Evolutionary conservation across 306 rosid genomes (phyloP).

Genomic region (Neltuma alba): DNA sequence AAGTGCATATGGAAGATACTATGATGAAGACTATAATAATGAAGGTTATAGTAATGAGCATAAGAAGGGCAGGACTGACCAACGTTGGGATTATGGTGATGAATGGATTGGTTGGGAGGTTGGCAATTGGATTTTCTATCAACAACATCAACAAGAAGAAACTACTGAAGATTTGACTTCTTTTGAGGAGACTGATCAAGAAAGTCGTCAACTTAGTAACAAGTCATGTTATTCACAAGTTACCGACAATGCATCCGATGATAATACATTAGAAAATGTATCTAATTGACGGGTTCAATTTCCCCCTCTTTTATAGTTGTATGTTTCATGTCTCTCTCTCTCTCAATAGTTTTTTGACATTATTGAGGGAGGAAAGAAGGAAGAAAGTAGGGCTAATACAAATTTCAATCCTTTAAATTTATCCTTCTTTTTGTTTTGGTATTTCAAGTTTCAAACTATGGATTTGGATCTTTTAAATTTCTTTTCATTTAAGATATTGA

Average conservation of each 20-base stretch:
- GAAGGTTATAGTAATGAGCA: neutral
- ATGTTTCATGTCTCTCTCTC: neutral
- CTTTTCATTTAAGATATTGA: too few relatives aligned
- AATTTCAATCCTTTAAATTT: too few relatives aligned
- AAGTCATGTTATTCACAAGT: neutral
- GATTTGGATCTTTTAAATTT: too few relatives aligned
- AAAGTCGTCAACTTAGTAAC: neutral
- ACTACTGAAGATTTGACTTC: neutral
- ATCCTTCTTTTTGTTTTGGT: too few relatives aligned
- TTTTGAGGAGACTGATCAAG: neutral
- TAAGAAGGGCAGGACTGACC: neutral
- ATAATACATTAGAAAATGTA: neutral
- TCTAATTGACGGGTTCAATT: too few relatives aligned
- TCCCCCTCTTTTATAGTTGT: neutral
- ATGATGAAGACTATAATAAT: neutral
- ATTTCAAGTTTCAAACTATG: too few relatives aligned
- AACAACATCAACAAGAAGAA: neutral
- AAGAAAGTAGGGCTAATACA: too few relatives aligned
- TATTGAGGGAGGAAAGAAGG: neutral
- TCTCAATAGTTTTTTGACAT: too few relatives aligned
- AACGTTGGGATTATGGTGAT: neutral
- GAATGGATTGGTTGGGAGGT: slow-evolving; percentile 1
- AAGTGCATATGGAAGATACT: neutral
- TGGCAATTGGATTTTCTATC: neutral
- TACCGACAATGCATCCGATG: neutral